Conservation (phyloP, 305 asterid genomes). For the Fraxinus greggii region DNA sequence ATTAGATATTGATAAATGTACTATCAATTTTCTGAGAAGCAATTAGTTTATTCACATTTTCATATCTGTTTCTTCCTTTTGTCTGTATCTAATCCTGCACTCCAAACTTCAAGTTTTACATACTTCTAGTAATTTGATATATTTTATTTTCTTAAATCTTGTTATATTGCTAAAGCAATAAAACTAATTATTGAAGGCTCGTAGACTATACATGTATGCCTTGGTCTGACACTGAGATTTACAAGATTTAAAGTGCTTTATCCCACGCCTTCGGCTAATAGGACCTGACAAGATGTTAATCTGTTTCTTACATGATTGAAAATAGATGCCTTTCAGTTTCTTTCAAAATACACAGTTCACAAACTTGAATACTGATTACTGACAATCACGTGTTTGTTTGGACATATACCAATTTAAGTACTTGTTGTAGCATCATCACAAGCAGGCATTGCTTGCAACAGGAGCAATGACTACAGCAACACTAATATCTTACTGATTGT, state of each 20-base stretch:
- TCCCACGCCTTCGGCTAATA: constrained; percentile 1
- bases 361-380: not conserved
- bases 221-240: not conserved
- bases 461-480: not conserved
- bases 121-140: not conserved
- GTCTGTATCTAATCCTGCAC: not conserved
- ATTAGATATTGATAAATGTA: not conserved
- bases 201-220: not conserved
- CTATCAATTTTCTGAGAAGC: not conserved
- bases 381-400: not conserved
- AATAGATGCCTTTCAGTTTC: not conserved
- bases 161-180: not conserved
- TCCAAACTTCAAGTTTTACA: not conserved
- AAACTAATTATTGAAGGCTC: not conserved
- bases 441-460: not conserved
- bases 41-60: not conserved
- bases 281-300: not conserved
- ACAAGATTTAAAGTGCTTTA: not conserved
- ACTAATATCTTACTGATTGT: constrained; percentile 24
- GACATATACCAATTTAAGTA: not conserved
- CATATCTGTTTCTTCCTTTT: not conserved
- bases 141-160: not conserved
- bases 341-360: not conserved
- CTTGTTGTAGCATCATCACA: not conserved
- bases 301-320: not conserved